Base-by-base conservation (phyloP, 176 grass and related monocot genomes). In the Musa troglodytarum region DNA sequence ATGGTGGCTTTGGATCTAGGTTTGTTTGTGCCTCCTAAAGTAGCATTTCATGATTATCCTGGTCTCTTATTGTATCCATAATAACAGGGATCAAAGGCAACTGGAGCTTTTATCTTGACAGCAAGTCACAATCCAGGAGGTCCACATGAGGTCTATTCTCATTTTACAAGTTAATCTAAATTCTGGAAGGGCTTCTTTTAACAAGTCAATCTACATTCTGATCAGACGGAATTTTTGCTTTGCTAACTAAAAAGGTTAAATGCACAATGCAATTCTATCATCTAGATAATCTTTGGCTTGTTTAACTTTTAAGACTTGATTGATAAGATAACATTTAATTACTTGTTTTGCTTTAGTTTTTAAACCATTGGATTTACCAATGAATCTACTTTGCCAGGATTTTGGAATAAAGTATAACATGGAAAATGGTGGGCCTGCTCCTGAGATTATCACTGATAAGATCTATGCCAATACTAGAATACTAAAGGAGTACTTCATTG, bases 321-420 rank as follows among this genome's bases (percentile, higher is more conserved):
- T 61, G 34, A 43, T 43, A 43, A 43, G 34, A 43, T 43, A 61
- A 21, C 17, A n/a, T 61, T n/a, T 61, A 6, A 26, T 28, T 24
- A 24, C n/a, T 24, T 13, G 63, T 13, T 26, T 26, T 26, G 10
- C 23, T 50, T 50, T 69, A 28, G 15, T 69, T 70, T 52, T 49
- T 70, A 20, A 50, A 10, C 16, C 3, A 12, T 8, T 16, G 16
- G 43, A 20, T 51, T 11, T 11, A n/a, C 8, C 9, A 16, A 4
- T 49, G 68, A 11, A n/a, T 50, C 49, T 70, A 51, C 20, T 70
- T 82, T 82, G 62, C 53, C 76, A 99, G 95, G 95, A 99, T 79
- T 99, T 99, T 55, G 95, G 95, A 76, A 94, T 99, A 84, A 99
- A 99, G 78, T 99, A 99, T 78, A 99, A 99, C 57, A 92, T 99